Evolutionary conservation across 169 alveolate genomes (phyloP).

Genomic region (Cryptosporidium xiaoi): DNA sequence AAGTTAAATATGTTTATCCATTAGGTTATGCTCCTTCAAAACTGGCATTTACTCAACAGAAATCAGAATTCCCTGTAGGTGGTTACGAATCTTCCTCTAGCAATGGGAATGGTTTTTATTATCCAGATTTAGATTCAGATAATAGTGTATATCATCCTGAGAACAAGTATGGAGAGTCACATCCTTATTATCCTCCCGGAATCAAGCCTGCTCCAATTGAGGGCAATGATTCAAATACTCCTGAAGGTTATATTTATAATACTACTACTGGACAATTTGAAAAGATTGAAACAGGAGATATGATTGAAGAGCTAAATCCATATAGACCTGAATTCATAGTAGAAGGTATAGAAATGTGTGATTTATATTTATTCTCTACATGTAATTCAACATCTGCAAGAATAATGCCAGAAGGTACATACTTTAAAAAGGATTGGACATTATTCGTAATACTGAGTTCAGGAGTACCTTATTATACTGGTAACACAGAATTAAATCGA

Average conservation of each 20-base stretch:
- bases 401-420: constrained; percentile 16
- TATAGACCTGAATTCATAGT: constrained; percentile 23
- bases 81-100: constrained; percentile 29
- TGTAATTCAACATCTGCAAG: constrained; percentile 48
- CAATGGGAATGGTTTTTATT: constrained; percentile 14
- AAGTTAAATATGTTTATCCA: constrained; percentile 33
- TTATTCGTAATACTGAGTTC: constrained; percentile 34
- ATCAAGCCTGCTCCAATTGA: constrained; percentile 39
- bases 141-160: constrained; percentile 12
- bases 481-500: no score
- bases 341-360: constrained; percentile 31
- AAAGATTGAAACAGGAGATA: not conserved
- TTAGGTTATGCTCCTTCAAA: constrained; percentile 55
- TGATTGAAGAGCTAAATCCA: constrained; percentile 35
- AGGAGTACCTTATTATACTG: constrained; percentile 15
- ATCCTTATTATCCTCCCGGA: constrained; percentile 62
- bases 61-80: constrained; percentile 21
- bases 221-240: constrained; percentile 15
- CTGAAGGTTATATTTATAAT: constrained; percentile 37
- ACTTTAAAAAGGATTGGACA: constrained; percentile 53
- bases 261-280: constrained; percentile 65
- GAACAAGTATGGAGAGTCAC: not conserved
- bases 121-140: not conserved
- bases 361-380: constrained; percentile 21
- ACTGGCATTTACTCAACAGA: constrained; percentile 17